Percentiles rank a stretch among this genome's conserved stretches.
Evolutionary conservation across 805 yeast species (phyloP).

Genomic region (Nakazawaea holstii): DNA sequence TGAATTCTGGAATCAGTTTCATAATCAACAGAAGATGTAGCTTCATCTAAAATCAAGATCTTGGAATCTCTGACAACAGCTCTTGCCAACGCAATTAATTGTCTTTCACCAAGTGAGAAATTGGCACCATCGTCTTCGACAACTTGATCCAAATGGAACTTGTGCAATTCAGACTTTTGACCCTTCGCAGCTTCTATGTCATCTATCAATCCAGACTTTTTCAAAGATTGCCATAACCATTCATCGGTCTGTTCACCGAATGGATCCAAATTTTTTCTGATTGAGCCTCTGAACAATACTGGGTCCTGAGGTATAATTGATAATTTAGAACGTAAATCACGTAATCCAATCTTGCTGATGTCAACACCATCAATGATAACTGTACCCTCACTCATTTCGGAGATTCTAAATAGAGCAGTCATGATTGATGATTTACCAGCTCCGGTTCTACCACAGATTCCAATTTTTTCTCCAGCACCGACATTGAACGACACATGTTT

Average conservation of each 20-base stretch:
- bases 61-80: slow-evolving; percentile 62
- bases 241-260: slow-evolving; percentile 46
- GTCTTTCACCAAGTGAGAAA: slow-evolving; percentile 70
- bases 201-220: slow-evolving; percentile 53
- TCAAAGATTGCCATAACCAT: slow-evolving; percentile 53
- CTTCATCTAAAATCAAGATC: slow-evolving; percentile 67
- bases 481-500: slow-evolving; percentile 38
- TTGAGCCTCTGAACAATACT: slow-evolving; percentile 54
- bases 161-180: slow-evolving; percentile 37
- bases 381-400: slow-evolving; percentile 43
- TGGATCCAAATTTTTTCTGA: slow-evolving; percentile 60
- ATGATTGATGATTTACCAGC: slow-evolving; percentile 74
- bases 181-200: slow-evolving; percentile 24
- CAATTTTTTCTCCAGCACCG: slow-evolving; percentile 61
- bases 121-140: slow-evolving; percentile 70
- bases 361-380: slow-evolving; percentile 57
- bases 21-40: slow-evolving; percentile 72
- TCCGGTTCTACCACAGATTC: slow-evolving; percentile 88
- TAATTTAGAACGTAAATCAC: slow-evolving; percentile 48
- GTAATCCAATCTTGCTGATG: slow-evolving; percentile 45
- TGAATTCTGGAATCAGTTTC: slow-evolving; percentile 70
- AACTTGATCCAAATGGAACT: slow-evolving; percentile 54
- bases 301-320: slow-evolving; percentile 75
- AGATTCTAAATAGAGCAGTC: slow-evolving; percentile 55
- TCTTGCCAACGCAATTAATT: slow-evolving; percentile 62